These are phyloP conservation scores for Fragaria ananassa DNA, from an alignment of 306 rosid species.

Conservation along the genomic window DNA sequence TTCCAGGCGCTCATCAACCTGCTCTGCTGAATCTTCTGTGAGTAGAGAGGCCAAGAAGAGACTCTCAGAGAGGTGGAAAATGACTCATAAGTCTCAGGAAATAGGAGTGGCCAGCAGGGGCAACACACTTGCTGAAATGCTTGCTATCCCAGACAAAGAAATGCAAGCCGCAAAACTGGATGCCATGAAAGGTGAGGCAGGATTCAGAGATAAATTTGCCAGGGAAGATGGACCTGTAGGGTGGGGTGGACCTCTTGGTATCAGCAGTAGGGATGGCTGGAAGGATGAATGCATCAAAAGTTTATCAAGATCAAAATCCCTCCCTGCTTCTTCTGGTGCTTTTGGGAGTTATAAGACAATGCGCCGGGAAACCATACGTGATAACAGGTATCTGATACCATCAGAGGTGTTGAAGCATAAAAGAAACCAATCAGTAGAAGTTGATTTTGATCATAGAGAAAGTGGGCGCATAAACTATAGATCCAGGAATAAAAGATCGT, in stretches of 20 bases:
- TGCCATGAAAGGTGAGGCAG: conserved; percentile 34
- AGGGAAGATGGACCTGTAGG: conserved; percentile 40
- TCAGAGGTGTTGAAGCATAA: conserved; percentile 48
- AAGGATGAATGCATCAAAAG: conserved; percentile 53
- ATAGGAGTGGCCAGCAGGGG: conserved; percentile 52
- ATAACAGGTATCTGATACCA: conserved; percentile 49
- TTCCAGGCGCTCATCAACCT: conserved; percentile 47
- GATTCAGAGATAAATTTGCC: conserved; percentile 37
- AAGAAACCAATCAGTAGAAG: conserved; percentile 40
- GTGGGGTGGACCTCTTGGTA: conserved; percentile 72
- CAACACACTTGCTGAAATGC: conserved; percentile 94
- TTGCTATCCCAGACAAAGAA: conserved; percentile 69
- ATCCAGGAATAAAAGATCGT: conserved; percentile 51
- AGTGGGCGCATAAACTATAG: conserved; percentile 40
- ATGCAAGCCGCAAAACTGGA: conserved; percentile 30
- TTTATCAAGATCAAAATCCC: conserved; percentile 80
- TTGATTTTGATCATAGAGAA: conserved; percentile 38
- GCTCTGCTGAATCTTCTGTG: conserved; percentile 62
- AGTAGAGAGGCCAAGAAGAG: conserved; percentile 92
- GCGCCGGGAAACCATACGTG: conserved; percentile 36
- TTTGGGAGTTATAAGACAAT: conserved; percentile 54
- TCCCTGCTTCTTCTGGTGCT: conserved; percentile 73
- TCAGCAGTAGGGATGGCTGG: conserved; percentile 99
- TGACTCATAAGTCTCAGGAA: conserved; percentile 60
- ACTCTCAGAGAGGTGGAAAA: conserved; percentile 86